Evolutionary conservation across 139 green algal genomes (phyloP).

Genomic region (Tetradesmus lagerheimii): DNA sequence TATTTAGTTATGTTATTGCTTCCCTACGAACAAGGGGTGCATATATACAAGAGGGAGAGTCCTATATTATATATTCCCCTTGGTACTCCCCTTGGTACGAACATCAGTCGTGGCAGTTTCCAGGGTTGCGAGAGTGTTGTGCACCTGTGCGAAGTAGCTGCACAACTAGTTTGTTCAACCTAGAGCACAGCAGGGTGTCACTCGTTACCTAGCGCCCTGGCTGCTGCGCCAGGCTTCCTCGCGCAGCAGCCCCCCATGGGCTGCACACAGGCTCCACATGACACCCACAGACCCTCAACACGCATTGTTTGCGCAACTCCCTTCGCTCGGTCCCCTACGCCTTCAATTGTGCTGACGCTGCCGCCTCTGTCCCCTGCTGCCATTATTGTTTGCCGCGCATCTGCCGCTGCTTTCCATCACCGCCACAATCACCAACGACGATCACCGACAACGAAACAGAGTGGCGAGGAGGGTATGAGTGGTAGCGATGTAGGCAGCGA

Average conservation of each 20-base stretch:
- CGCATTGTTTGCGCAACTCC: background rate
- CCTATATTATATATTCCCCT: too few species aligned
- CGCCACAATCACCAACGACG: too few species aligned
- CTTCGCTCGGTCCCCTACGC: too few species aligned
- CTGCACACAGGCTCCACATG: slow-evolving; percentile 30
- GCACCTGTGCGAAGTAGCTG: slow-evolving; percentile 39
- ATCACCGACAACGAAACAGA: background rate
- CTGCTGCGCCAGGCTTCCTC: background rate
- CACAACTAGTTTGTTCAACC: slow-evolving; percentile 46
- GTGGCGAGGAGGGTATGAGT: slow-evolving; percentile 29
- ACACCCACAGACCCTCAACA: background rate
- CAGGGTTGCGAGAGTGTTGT: slow-evolving; percentile 48
- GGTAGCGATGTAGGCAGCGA: slow-evolving; percentile 9
- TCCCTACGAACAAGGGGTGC: too few species aligned
- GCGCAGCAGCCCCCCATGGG: background rate
- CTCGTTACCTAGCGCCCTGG: slow-evolving; percentile 39
- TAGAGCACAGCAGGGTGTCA: slow-evolving; percentile 7
- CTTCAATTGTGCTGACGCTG: too few species aligned
- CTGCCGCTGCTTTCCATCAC: too few species aligned
- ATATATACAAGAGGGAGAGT: too few species aligned
- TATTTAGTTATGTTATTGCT: background rate
- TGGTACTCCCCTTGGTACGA: too few species aligned
- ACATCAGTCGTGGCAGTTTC: too few species aligned
- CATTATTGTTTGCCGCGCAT: too few species aligned
- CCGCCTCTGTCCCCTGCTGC: background rate